A percentile compares a stretch with the other conserved stretches of the same genome.
Conservation (phyloP, 257 asterid genomes). For the Haberlea rhodopensis region DNA sequence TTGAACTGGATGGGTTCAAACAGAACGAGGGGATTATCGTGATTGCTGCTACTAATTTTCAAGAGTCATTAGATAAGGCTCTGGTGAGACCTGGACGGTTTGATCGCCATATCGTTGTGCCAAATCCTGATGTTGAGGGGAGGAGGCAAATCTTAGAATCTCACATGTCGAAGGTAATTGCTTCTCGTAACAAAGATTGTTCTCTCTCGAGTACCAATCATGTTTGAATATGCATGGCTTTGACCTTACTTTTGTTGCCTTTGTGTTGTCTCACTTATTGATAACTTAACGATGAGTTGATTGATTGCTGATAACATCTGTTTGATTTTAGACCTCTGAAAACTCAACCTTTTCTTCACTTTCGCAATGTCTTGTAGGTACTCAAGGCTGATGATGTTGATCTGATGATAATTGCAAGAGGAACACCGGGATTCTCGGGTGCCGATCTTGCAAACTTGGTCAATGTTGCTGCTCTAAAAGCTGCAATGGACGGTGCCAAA, state of each 20-base stretch:
- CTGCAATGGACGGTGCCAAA: conserved; percentile 86
- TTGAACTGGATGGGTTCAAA: conserved; percentile 94
- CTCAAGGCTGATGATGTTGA: conserved; percentile 92
- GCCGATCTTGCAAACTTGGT: conserved; percentile 93
- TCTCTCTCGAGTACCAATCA: background rate
- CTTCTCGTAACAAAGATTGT: background rate
- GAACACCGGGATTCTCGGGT: conserved; percentile 94
- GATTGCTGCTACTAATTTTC: conserved; percentile 92
- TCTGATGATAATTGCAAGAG: conserved; percentile 76
- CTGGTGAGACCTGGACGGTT: conserved; percentile 94
- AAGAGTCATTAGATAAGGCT: conserved; percentile 91
- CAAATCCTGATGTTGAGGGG: conserved; percentile 99
- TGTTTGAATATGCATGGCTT: background rate
- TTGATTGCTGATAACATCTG: no score
- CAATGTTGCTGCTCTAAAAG: conserved; percentile 80
- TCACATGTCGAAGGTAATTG: conserved; percentile 88
- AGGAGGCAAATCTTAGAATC: conserved; percentile 89
- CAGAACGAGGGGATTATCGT: conserved; percentile 93
- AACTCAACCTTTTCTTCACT: background rate
- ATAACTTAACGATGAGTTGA: no score
- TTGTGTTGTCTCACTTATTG: background rate
- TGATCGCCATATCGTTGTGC: conserved; percentile 90
- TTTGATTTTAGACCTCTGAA: no score
- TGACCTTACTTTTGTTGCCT: background rate
- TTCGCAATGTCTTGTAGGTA: conserved; percentile 42